Conservation (phyloP, 306 rosid species). For the Castanopsis chinensis region DNA sequence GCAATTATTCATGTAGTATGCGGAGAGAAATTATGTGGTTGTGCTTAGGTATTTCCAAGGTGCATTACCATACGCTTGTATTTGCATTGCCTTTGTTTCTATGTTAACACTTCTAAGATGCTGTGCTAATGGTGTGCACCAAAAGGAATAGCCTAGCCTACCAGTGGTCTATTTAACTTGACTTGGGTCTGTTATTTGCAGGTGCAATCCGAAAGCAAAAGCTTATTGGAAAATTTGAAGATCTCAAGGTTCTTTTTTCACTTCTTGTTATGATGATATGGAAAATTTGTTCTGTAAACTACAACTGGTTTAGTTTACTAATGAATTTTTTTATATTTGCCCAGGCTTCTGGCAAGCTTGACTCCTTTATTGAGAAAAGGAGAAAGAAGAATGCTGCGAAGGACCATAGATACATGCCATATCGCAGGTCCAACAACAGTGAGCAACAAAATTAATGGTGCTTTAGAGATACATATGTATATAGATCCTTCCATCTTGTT, state of each 20-base stretch:
- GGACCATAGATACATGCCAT: conserved; percentile 81
- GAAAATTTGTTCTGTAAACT: background rate
- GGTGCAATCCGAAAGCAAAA: conserved; percentile 75
- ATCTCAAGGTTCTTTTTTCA: conserved; percentile 62
- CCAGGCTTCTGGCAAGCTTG: conserved; percentile 77
- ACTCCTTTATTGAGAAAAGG: conserved; percentile 66
- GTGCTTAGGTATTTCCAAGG: background rate
- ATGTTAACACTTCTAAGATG: background rate
- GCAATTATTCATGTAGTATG: background rate
- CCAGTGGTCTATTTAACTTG: conserved; percentile 9
- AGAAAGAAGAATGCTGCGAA: conserved; percentile 87
- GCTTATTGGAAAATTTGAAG: conserved; percentile 59
- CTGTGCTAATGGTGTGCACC: background rate
- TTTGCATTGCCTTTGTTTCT: background rate
- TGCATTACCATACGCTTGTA: background rate
- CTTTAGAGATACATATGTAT: background rate
- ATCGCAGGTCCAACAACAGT: conserved; percentile 44
- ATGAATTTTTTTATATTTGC: background rate
- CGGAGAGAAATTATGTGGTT: background rate
- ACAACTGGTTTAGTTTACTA: background rate
- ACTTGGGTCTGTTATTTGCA: conserved; percentile 36
- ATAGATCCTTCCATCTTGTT: background rate
- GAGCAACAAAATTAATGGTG: conserved; percentile 7
- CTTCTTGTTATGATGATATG: background rate
- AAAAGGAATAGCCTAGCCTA: background rate